phyloP scores from a whole-genome alignment of 768 basidiomycete species.

The Tylopilus sp. region DNA sequence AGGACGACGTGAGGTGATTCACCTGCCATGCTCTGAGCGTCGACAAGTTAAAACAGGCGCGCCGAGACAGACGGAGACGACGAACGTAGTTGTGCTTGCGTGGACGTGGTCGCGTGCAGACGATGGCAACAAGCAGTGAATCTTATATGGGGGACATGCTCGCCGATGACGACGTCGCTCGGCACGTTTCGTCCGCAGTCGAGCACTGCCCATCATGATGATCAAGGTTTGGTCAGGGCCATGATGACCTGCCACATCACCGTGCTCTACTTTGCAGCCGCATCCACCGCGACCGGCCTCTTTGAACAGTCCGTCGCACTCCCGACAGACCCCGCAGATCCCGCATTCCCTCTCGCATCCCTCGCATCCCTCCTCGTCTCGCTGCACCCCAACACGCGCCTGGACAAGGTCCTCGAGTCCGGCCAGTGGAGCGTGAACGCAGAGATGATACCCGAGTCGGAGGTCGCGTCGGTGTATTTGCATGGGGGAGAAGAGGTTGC shows the following conservation, averaged over 20 bases:
- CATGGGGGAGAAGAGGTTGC: constrained; percentile 75
- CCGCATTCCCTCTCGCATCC: constrained; percentile 42
- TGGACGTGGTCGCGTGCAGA: no score
- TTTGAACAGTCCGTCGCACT: constrained; percentile 52
- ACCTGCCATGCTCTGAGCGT: constrained; percentile 12
- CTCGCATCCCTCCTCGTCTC: constrained; percentile 50
- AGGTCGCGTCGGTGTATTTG: constrained; percentile 37
- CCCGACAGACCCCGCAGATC: constrained; percentile 23
- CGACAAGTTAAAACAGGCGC: no score
- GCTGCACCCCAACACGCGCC: constrained; percentile 47
- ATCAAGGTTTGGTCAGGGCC: no score
- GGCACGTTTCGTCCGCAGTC: background rate
- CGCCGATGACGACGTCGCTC: background rate
- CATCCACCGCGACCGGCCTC: constrained; percentile 66
- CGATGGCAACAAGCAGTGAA: no score
- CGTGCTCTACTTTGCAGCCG: constrained; percentile 56
- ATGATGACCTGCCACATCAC: constrained; percentile 31
- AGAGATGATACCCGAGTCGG: constrained; percentile 69
- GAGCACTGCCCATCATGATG: no score
- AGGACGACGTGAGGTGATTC: constrained; percentile 23
- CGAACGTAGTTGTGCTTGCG: no score
- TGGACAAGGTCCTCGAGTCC: constrained; percentile 52
- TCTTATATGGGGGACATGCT: no score
- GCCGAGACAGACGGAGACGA: no score
- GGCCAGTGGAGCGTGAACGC: constrained; percentile 79